A percentile compares a stretch with the other conserved stretches of the same genome.
Conservation (phyloP, 1,139 yeast genomes). For the Suhomyces bokatorum region DNA sequence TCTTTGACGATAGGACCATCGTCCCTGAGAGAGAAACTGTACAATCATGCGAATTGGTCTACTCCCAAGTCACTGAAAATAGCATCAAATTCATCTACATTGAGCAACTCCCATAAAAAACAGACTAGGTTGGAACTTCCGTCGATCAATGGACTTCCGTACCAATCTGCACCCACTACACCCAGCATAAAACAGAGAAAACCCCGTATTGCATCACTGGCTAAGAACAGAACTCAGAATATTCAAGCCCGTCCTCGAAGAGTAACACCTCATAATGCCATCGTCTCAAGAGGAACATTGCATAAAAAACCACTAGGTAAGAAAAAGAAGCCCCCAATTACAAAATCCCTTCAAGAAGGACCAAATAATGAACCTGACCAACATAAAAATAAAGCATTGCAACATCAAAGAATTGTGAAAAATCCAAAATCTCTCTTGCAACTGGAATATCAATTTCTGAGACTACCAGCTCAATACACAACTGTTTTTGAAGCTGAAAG, state of each 20-base stretch:
- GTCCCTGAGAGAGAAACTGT: no score
- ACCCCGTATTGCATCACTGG: no score
- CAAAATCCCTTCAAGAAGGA: neutral
- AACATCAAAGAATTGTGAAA: neutral
- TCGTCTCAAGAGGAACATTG: constrained; percentile 3
- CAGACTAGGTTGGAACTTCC: neutral
- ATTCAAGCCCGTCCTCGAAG: neutral
- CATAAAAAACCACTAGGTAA: constrained; percentile 10
- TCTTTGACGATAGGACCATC: no score
- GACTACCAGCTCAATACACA: constrained; percentile 35
- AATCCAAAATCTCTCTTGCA: constrained; percentile 15
- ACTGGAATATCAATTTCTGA: constrained; percentile 25
- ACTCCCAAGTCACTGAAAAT: neutral
- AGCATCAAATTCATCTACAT: neutral
- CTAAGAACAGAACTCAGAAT: no score
- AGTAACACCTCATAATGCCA: neutral
- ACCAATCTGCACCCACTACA: neutral
- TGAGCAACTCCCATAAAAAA: neutral
- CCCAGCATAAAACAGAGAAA: neutral
- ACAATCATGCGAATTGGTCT: neutral
- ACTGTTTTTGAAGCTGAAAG: constrained; percentile 43
- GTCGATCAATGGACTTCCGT: neutral
- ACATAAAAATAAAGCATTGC: neutral
- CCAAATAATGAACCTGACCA: neutral
- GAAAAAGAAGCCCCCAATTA: neutral